phyloP scores from a whole-genome alignment of 768 basidiomycete species.

The Mycena chlorophos region DNA sequence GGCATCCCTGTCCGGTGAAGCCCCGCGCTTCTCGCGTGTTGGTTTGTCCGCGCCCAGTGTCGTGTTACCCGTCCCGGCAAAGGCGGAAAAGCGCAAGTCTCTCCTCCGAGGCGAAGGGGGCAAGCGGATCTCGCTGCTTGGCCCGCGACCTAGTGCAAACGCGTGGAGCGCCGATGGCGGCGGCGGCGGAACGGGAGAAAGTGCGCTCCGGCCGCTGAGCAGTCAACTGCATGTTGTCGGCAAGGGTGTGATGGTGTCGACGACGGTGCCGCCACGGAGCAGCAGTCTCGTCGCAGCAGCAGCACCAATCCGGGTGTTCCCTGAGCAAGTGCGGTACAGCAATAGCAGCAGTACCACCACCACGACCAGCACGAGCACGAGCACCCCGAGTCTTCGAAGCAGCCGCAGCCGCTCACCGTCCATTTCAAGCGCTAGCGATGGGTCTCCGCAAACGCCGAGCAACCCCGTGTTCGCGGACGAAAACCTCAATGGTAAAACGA shows the following conservation, averaged over 20 bases:
- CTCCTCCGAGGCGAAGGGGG: slow-evolving; percentile 14
- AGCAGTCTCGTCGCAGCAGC: slow-evolving; percentile 5
- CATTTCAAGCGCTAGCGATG: slow-evolving; percentile 11
- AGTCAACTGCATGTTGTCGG: neutral
- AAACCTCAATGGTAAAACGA: too few species aligned
- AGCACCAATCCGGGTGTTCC: too few species aligned
- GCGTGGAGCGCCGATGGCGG: too few species aligned
- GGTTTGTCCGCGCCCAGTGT: slow-evolving; percentile 35
- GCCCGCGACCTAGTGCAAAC: too few species aligned
- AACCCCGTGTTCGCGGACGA: too few species aligned
- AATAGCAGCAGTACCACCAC: neutral
- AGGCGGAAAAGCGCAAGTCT: slow-evolving; percentile 20
- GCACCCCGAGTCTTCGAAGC: slow-evolving; percentile 13
- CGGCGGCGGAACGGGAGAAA: too few species aligned
- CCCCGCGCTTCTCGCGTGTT: slow-evolving; percentile 43
- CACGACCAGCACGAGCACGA: neutral
- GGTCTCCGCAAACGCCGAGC: slow-evolving; percentile 4
- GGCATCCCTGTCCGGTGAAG: slow-evolving; percentile 35
- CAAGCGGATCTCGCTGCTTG: slow-evolving; percentile 10
- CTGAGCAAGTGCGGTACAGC: too few species aligned
- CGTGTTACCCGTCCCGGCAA: slow-evolving; percentile 43
- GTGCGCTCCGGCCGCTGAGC: neutral
- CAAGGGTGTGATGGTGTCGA: neutral
- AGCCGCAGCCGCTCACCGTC: slow-evolving; percentile 15
- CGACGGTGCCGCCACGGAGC: slow-evolving; percentile 1